phyloP scores from a whole-genome alignment of 257 asterid species.

The Ligustrum vulgare region DNA sequence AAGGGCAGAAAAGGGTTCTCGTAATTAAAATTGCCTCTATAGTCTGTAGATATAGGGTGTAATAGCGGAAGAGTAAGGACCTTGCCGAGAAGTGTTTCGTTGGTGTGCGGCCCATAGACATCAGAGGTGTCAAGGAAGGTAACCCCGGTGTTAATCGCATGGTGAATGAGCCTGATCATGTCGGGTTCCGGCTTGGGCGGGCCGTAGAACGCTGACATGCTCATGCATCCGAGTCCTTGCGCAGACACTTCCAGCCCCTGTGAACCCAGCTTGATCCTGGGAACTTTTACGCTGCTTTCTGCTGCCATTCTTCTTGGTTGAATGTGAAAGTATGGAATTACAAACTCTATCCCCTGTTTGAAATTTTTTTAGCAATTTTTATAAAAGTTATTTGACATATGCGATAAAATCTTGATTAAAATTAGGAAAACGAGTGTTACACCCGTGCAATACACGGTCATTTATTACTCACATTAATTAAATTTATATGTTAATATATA shows the following conservation, averaged over 20 bases:
- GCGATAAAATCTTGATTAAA: too few species aligned
- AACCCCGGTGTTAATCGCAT: constrained; percentile 3
- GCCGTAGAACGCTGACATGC: background rate
- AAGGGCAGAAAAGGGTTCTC: background rate
- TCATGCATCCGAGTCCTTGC: constrained; percentile 13
- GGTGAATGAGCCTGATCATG: constrained; percentile 10
- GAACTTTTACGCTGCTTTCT: background rate
- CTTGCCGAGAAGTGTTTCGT: constrained; percentile 7
- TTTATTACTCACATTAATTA: too few species aligned
- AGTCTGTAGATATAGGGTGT: too few species aligned
- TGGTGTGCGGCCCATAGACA: constrained; percentile 6
- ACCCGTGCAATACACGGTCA: too few species aligned
- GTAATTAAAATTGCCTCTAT: too few species aligned
- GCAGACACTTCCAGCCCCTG: background rate
- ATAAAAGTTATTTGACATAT: too few species aligned
- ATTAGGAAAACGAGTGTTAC: too few species aligned
- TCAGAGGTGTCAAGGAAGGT: constrained; percentile 7
- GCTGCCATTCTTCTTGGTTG: too few species aligned
- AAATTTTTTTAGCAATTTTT: too few species aligned
- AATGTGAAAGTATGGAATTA: too few species aligned
- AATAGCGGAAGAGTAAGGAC: background rate
- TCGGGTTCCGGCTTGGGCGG: background rate
- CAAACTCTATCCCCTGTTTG: too few species aligned
- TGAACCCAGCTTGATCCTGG: constrained; percentile 4
- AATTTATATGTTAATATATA: too few species aligned